These are phyloP conservation scores for Funneliformis geosporum DNA, from an alignment of 192 early-diverging fungal species.

Conservation along the genomic window DNA sequence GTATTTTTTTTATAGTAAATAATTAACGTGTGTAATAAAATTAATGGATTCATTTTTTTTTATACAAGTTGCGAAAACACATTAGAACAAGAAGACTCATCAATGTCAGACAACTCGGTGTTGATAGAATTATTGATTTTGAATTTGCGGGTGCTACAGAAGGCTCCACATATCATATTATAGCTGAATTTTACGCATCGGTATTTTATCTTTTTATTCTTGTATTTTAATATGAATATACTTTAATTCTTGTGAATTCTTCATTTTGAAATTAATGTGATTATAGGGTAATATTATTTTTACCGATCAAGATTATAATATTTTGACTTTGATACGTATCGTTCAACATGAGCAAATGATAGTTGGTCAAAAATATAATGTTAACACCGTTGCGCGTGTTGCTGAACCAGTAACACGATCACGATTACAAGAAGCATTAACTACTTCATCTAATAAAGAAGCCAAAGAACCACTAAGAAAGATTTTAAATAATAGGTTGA, in stretches of 20 bases:
- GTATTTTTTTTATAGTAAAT: conserved; percentile 30
- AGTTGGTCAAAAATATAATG: conserved; percentile 82
- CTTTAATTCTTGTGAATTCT: not conserved
- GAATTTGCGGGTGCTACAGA: conserved; percentile 75
- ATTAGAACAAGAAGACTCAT: conserved; percentile 80
- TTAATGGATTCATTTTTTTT: not conserved
- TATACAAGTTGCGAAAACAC: conserved; percentile 80
- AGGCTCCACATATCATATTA: conserved; percentile 66
- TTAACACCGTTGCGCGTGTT: conserved; percentile 53
- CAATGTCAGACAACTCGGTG: conserved; percentile 78
- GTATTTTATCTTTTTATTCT: conserved; percentile 41
- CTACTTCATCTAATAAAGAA: conserved; percentile 62
- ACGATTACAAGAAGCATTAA: conserved; percentile 55
- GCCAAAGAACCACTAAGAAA: conserved; percentile 72
- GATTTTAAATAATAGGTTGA: conserved; percentile 55
- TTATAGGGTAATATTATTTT: conserved; percentile 91
- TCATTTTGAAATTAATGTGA: not conserved
- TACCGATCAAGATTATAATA: conserved; percentile 84
- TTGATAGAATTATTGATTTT: conserved; percentile 92
- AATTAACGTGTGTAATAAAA: conserved; percentile 4
- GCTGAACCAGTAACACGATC: conserved; percentile 58
- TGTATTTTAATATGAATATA: not conserved
- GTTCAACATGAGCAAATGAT: conserved; percentile 80
- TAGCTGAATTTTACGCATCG: conserved; percentile 79
- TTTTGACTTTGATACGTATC: conserved; percentile 81